A percentile compares a stretch with the other conserved stretches of the same genome.
phyloP scores from a whole-genome alignment of 2,329 filamentous ascomycete species.

The Fusarium nematophilum region DNA sequence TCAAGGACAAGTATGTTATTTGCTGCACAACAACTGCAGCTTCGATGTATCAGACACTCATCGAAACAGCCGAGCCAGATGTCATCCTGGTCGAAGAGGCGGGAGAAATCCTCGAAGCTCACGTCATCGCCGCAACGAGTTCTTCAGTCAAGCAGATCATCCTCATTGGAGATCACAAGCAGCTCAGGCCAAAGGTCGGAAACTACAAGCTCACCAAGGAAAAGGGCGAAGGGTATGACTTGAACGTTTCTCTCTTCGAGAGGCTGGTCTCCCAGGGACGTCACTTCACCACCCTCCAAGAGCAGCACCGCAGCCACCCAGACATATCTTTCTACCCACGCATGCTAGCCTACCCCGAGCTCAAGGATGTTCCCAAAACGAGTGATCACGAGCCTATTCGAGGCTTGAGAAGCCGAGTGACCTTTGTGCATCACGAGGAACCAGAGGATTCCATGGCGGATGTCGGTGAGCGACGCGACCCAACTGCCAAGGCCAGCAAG shows the following conservation, averaged over 20 bases:
- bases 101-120: constrained; percentile 77
- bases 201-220: constrained; percentile 72
- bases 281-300: constrained; percentile 63
- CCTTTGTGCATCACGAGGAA: constrained; percentile 74
- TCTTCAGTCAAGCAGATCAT: constrained; percentile 70
- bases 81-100: constrained; percentile 78
- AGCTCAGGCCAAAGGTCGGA: constrained; percentile 75
- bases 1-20: constrained; percentile 70
- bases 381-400: constrained; percentile 57
- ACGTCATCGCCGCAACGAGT: constrained; percentile 68
- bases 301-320: constrained; percentile 76
- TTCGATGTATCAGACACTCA: constrained; percentile 67
- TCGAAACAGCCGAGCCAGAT: constrained; percentile 66
- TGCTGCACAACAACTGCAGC: constrained; percentile 78
- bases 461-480: constrained; percentile 63
- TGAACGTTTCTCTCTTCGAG: constrained; percentile 77
- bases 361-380: constrained; percentile 67
- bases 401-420: constrained; percentile 69
- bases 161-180: constrained; percentile 79
- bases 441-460: constrained; percentile 60
- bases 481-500: constrained; percentile 63
- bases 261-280: constrained; percentile 68
- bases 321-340: constrained; percentile 72
- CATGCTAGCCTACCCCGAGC: constrained; percentile 69
- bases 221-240: constrained; percentile 71